phyloP scores from a whole-genome alignment of 371 early-diverging fungal genomes.

The Smittium culicis region DNA sequence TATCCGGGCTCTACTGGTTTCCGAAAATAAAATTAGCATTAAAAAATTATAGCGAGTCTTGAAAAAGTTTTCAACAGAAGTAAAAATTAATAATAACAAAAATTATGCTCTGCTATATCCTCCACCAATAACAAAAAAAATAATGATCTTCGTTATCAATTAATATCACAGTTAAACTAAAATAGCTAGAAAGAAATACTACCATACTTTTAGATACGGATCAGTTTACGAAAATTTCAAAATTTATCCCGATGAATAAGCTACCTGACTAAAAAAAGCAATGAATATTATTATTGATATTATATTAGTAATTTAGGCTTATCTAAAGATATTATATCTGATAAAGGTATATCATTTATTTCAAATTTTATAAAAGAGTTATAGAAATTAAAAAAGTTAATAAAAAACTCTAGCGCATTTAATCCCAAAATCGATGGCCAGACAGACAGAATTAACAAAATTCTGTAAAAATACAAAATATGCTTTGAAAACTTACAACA shows the following conservation, averaged over 20 bases:
- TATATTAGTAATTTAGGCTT: neutral
- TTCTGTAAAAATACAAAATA: no score
- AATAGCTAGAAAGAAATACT: slow-evolving; percentile 20
- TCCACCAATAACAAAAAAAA: slow-evolving; percentile 22
- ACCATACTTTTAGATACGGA: slow-evolving; percentile 35
- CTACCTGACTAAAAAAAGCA: slow-evolving; percentile 13
- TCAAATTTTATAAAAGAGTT: no score
- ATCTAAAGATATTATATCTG: slow-evolving; percentile 9
- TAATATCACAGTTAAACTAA: slow-evolving; percentile 37
- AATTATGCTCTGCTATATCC: slow-evolving; percentile 27
- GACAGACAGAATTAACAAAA: no score
- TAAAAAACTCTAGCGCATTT: no score
- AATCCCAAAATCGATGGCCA: no score
- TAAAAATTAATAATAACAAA: neutral
- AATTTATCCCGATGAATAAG: slow-evolving; percentile 27
- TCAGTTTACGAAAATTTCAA: slow-evolving; percentile 32
- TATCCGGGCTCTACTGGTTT: no score
- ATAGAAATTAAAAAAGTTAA: no score
- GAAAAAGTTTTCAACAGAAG: slow-evolving; percentile 12
- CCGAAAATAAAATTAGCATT: neutral
- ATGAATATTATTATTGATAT: neutral
- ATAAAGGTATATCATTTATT: no score
- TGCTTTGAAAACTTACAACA: no score
- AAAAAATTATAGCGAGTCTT: neutral
- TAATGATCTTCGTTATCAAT: slow-evolving; percentile 34